Evolutionary conservation across 1,139 yeast genomes (phyloP).

Genomic region (Suhomyces kunorum): DNA sequence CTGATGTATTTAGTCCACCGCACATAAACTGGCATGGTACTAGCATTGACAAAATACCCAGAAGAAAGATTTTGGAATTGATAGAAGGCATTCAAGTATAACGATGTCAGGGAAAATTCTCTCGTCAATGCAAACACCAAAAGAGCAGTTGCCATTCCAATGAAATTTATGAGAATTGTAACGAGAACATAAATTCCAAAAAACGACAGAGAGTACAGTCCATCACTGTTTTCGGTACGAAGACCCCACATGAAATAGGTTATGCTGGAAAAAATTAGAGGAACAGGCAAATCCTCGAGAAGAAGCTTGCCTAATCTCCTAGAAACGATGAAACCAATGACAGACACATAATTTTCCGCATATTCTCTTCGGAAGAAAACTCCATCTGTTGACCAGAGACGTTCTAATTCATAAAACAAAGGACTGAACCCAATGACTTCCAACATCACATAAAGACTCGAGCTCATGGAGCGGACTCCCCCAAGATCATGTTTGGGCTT

Average conservation of each 20-base stretch:
- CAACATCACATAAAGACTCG: slow-evolving; percentile 62
- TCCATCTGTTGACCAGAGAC: slow-evolving; percentile 71
- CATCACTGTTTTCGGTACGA: slow-evolving; percentile 30
- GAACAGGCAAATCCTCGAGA: slow-evolving; percentile 69
- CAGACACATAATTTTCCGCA: slow-evolving; percentile 66
- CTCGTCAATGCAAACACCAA: slow-evolving; percentile 59
- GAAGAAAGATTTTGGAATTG: slow-evolving; percentile 77
- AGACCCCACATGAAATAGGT: slow-evolving; percentile 83
- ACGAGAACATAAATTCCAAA: slow-evolving; percentile 68
- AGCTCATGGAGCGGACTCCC: slow-evolving; percentile 68
- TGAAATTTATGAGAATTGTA: slow-evolving; percentile 56
- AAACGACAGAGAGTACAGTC: slow-evolving; percentile 26
- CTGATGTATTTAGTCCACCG: slow-evolving; percentile 80
- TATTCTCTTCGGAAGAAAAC: slow-evolving; percentile 71
- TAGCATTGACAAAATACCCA: slow-evolving; percentile 77
- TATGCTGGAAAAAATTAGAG: slow-evolving; percentile 57
- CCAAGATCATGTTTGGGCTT: slow-evolving; percentile 61
- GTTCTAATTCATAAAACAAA: slow-evolving; percentile 68
- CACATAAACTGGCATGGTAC: slow-evolving; percentile 80
- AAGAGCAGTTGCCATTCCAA: slow-evolving; percentile 58
- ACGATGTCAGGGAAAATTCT: slow-evolving; percentile 65
- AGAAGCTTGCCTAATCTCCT: slow-evolving; percentile 66
- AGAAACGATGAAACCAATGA: slow-evolving; percentile 66
- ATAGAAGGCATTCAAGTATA: slow-evolving; percentile 62
- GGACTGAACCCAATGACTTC: slow-evolving; percentile 72